Evolutionary conservation across 371 early-diverging fungal genomes (phyloP).

Genomic region (Mucor indicus): DNA sequence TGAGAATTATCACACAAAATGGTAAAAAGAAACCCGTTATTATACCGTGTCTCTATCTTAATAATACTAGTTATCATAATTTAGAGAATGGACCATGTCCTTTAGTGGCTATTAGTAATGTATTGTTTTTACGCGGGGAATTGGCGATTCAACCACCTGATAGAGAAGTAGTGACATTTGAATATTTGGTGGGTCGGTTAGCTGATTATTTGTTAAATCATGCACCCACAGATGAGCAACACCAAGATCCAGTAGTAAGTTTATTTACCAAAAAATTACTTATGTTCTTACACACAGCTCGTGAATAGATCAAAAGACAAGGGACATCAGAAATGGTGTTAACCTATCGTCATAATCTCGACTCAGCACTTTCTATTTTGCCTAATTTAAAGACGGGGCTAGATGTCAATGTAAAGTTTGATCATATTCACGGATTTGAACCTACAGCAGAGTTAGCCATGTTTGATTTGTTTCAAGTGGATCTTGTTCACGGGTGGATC

Average conservation of each 20-base stretch:
- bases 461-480: conserved; percentile 79
- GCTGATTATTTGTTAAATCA: conserved; percentile 67
- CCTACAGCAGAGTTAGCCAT: conserved; percentile 69
- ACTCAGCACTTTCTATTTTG: conserved; percentile 47
- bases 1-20: conserved; percentile 81
- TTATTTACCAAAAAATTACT: no score
- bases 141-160: conserved; percentile 60
- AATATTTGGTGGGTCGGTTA: conserved; percentile 68
- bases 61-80: conserved; percentile 2
- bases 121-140: conserved; percentile 74
- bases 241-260: no score
- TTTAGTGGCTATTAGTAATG: conserved; percentile 83
- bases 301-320: conserved; percentile 6
- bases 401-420: conserved; percentile 86
- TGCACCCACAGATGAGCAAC: conserved; percentile 18
- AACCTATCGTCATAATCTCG: conserved; percentile 36
- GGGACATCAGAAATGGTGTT: conserved; percentile 31
- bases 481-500: conserved; percentile 90
- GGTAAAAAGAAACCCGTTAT: conserved; percentile 30
- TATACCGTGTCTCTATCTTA: background rate
- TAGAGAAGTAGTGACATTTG: conserved; percentile 59
- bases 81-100: conserved; percentile 91
- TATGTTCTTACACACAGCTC: no score
- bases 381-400: conserved; percentile 52
- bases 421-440: conserved; percentile 76